Conservation (phyloP, 2,329 filamentous ascomycete species). For the Fusarium nygamai region DNA sequence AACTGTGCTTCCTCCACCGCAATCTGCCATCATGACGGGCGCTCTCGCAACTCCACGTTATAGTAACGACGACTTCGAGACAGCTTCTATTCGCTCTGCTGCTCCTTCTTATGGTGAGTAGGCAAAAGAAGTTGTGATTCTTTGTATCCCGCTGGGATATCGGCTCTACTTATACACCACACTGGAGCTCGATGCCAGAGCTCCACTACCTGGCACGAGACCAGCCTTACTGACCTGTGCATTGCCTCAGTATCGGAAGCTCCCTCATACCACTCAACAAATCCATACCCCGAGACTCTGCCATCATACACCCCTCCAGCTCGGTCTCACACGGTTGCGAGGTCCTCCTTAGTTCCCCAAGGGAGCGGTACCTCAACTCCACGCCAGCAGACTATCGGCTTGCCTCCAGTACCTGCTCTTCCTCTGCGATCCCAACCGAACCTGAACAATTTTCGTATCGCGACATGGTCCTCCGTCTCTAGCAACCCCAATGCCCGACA, state of each 20-base stretch:
- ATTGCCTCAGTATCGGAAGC: conserved; percentile 65
- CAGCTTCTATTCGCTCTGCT: conserved; percentile 71
- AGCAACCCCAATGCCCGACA: conserved; percentile 65
- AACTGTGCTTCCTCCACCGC: conserved; percentile 18
- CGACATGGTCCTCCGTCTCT: conserved; percentile 68
- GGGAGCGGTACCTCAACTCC: conserved; percentile 40
- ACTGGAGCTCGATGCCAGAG: conserved; percentile 6
- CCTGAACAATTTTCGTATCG: conserved; percentile 65
- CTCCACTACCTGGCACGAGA: conserved; percentile 25
- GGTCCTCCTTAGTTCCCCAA: conserved; percentile 34
- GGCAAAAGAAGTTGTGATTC: not conserved
- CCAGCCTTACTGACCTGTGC: conserved; percentile 29
- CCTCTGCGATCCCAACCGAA: conserved; percentile 53
- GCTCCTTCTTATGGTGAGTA: conserved; percentile 74
- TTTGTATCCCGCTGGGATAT: not conserved
- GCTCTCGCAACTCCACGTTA: conserved; percentile 48
- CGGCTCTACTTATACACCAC: conserved; percentile 10
- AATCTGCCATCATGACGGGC: conserved; percentile 46
- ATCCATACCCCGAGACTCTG: conserved; percentile 57
- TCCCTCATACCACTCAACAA: conserved; percentile 70
- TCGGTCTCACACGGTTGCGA: conserved; percentile 21
- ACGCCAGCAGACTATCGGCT: conserved; percentile 53
- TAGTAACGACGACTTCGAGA: conserved; percentile 69
- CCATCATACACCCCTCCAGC: conserved; percentile 60
- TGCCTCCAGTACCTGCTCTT: conserved; percentile 61